Percentiles rank a stretch among this genome's conserved stretches.
These are phyloP conservation scores for Tanacetum coccineum DNA, from an alignment of 129 eudicot genomes.

Conservation along the genomic window DNA sequence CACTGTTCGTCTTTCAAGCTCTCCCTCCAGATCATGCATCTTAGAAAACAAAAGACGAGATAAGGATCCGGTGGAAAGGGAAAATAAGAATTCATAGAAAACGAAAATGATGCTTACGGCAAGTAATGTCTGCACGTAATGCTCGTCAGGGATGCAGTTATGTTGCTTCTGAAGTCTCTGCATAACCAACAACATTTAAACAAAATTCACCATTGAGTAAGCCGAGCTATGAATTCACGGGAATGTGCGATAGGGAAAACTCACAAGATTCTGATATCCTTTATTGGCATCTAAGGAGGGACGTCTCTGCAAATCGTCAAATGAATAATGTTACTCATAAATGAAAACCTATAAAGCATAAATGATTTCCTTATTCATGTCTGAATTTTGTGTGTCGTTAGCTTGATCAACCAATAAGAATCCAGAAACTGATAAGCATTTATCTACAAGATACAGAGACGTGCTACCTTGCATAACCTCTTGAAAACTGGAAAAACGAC, in stretches of 20 bases:
- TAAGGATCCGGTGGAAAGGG: background rate
- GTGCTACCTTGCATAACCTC: constrained; percentile 78
- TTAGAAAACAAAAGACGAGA: constrained; percentile 18
- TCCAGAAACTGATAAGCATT: background rate
- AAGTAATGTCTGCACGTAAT: constrained; percentile 92
- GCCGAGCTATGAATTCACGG: background rate
- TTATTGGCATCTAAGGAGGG: constrained; percentile 59
- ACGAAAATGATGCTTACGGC: constrained; percentile 48
- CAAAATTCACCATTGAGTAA: background rate
- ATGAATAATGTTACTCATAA: background rate
- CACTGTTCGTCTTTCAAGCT: constrained; percentile 85
- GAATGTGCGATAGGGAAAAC: constrained; percentile 29
- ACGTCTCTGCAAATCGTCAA: constrained; percentile 66
- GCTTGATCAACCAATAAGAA: background rate
- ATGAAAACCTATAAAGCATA: background rate
- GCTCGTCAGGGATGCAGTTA: constrained; percentile 97
- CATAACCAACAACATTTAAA: constrained; percentile 6
- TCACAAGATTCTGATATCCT: constrained; percentile 69
- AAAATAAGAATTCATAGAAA: background rate
- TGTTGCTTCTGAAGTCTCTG: constrained; percentile 96
- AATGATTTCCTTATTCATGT: background rate
- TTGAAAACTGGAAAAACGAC: constrained; percentile 63
- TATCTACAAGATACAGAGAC: background rate
- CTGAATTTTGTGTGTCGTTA: background rate
- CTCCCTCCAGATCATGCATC: constrained; percentile 78